Evolutionary conservation across 2,329 filamentous ascomycete genomes (phyloP).

Genomic region (Aspergillus pseudonomiae): DNA sequence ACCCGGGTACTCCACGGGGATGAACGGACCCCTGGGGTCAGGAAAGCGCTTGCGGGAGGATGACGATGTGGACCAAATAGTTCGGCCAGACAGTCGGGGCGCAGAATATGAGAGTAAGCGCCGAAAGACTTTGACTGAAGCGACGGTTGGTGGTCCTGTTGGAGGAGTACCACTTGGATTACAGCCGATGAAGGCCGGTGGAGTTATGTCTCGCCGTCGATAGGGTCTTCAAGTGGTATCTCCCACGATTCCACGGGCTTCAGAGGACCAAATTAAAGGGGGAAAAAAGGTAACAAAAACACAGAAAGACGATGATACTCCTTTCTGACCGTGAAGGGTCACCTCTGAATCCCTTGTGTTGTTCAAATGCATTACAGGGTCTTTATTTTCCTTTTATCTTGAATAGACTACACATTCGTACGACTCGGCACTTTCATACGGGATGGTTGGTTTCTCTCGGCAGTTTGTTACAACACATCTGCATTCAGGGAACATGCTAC

Average conservation of each 20-base stretch:
- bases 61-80: constrained; percentile 66
- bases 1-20: constrained; percentile 53
- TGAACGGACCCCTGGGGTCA: constrained; percentile 65
- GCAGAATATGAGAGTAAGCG: constrained; percentile 71
- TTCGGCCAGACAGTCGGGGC: constrained; percentile 63
- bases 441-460: not conserved
- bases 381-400: constrained; percentile 12
- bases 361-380: constrained; percentile 20
- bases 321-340: not conserved
- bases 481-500: not conserved
- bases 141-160: constrained; percentile 51
- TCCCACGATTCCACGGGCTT: not conserved
- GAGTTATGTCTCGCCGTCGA: constrained; percentile 42
- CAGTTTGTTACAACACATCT: not conserved
- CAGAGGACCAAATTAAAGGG: not conserved
- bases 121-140: constrained; percentile 74
- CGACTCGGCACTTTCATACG: constrained; percentile 7
- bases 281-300: constrained; percentile 8
- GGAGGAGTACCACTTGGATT: constrained; percentile 41
- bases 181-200: constrained; percentile 49
- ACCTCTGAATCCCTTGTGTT: constrained; percentile 4
- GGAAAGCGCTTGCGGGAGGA: constrained; percentile 67
- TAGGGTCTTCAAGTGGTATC: constrained; percentile 22
- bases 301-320: not conserved
- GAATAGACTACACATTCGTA: constrained; percentile 23